Conservation (phyloP, 805 yeast species). For the Lipomyces spencermartinsiae region DNA sequence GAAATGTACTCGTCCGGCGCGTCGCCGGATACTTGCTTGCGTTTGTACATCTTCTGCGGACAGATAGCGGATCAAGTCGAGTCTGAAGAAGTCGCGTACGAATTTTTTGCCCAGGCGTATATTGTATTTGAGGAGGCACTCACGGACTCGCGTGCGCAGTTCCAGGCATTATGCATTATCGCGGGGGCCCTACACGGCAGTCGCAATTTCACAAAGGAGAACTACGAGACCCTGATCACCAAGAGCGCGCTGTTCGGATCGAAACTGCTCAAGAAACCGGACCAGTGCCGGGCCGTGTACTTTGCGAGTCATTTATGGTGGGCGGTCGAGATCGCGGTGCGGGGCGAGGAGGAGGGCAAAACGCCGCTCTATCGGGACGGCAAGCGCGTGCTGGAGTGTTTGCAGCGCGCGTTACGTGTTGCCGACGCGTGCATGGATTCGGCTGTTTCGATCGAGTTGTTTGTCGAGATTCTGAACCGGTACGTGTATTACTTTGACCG, state of each 20-base stretch:
- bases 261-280: constrained; percentile 86
- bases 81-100: constrained; percentile 77
- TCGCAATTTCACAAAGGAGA: constrained; percentile 62
- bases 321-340: constrained; percentile 69
- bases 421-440: constrained; percentile 94
- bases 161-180: constrained; percentile 58
- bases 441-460: constrained; percentile 74
- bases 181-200: constrained; percentile 60
- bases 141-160: constrained; percentile 60
- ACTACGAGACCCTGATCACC: constrained; percentile 81
- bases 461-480: constrained; percentile 86
- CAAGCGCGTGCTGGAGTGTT: constrained; percentile 86
- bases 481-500: constrained; percentile 85
- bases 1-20: constrained; percentile 59
- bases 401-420: constrained; percentile 84
- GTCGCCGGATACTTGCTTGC: constrained; percentile 48
- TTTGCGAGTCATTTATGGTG: constrained; percentile 93
- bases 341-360: constrained; percentile 55
- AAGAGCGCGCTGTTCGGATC: constrained; percentile 88
- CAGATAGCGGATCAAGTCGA: constrained; percentile 78
- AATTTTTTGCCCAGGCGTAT: constrained; percentile 86
- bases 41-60: constrained; percentile 68
- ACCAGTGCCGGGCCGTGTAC: constrained; percentile 91
- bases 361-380: constrained; percentile 54
- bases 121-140: constrained; percentile 76